phyloP scores from a whole-genome alignment of 768 basidiomycete genomes.

The Mycena vulgaris region DNA sequence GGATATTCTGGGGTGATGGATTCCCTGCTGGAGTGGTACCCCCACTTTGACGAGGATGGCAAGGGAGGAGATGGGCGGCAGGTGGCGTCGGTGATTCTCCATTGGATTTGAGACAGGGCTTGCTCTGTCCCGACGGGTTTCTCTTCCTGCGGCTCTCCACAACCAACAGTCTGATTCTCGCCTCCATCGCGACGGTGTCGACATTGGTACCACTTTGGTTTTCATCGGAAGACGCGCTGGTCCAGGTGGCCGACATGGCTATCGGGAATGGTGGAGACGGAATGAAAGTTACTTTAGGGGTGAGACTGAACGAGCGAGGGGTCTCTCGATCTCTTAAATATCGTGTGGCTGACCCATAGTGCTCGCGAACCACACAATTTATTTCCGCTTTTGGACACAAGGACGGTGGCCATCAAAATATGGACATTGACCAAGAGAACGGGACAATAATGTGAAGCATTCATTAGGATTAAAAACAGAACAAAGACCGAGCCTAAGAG shows the following conservation, averaged over 20 bases:
- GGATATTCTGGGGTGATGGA: background rate
- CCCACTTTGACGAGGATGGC: background rate
- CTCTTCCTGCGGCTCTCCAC: conserved; percentile 26
- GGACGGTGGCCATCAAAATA: background rate
- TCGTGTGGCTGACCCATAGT: too few species aligned
- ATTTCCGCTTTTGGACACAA: background rate
- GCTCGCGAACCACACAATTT: background rate
- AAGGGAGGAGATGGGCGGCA: background rate
- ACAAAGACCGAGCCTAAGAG: too few species aligned
- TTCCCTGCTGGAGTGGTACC: background rate
- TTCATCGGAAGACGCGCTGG: background rate
- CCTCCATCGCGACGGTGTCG: conserved; percentile 17
- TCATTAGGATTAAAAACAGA: too few species aligned
- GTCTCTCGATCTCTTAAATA: background rate
- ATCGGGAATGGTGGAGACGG: background rate
- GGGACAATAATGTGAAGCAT: background rate
- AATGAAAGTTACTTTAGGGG: background rate
- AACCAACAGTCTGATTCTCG: conserved; percentile 8
- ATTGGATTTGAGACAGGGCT: background rate
- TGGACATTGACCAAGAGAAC: too few species aligned
- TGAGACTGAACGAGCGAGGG: background rate
- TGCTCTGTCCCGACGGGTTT: conserved; percentile 8
- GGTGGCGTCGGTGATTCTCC: background rate
- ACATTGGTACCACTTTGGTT: background rate
- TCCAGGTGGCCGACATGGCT: background rate